Evolutionary conservation across 352 stramenopile genomes (phyloP).

Genomic region (Phytophthora kernoviae): DNA sequence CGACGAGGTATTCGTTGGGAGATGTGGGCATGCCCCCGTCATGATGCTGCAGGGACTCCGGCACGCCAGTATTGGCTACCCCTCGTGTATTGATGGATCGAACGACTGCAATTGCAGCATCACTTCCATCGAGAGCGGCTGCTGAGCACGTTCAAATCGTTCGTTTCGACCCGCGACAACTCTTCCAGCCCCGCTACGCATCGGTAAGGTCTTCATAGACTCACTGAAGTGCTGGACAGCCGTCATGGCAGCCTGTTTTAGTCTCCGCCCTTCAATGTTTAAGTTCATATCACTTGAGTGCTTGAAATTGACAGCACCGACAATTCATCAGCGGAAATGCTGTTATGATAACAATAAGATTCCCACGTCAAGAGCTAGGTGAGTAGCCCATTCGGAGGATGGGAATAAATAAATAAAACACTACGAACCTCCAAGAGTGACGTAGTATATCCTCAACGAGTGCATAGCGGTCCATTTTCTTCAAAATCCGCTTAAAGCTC

Average conservation of each 20-base stretch:
- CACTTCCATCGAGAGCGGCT: constrained; percentile 35
- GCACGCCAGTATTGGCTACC: constrained; percentile 1
- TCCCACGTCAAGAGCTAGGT: background rate
- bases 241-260: constrained; percentile 63
- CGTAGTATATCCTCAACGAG: constrained; percentile 62
- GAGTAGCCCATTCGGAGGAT: background rate
- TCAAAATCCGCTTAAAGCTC: constrained; percentile 70
- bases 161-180: constrained; percentile 8
- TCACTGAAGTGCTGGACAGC: constrained; percentile 44
- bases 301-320: constrained; percentile 62
- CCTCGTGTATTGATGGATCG: constrained; percentile 32
- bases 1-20: constrained; percentile 26
- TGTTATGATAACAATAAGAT: constrained; percentile 9
- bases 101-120: constrained; percentile 38
- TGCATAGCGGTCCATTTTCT: constrained; percentile 73
- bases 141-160: constrained; percentile 23
- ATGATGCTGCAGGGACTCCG: constrained; percentile 4
- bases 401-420: background rate
- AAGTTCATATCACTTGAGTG: constrained; percentile 62
- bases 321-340: constrained; percentile 49
- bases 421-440: constrained; percentile 56
- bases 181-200: constrained; percentile 1
- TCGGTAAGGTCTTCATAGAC: constrained; percentile 6
- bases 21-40: constrained; percentile 10
- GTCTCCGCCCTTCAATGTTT: constrained; percentile 59